A percentile compares a stretch with the other conserved stretches of the same genome.
These are phyloP conservation scores for Aspergillus amoenus DNA, from an alignment of 2,329 filamentous ascomycete genomes.

Conservation along the genomic window DNA sequence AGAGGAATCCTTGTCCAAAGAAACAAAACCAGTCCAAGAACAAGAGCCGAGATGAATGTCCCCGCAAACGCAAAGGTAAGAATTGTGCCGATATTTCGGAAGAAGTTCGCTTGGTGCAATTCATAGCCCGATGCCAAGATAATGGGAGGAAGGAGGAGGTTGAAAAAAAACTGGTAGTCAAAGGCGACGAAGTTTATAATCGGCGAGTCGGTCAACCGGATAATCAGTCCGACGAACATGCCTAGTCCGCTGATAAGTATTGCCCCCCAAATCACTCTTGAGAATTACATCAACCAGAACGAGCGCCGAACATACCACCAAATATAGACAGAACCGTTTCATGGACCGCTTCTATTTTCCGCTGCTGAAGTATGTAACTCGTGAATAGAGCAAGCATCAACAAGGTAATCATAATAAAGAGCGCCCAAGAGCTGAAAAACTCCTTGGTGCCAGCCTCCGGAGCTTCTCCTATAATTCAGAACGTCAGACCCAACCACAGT, in stretches of 20 bases:
- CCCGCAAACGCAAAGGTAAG: slow-evolving; percentile 96
- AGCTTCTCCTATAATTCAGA: slow-evolving; percentile 48
- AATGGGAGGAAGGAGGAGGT: slow-evolving; percentile 95
- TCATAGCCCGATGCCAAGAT: slow-evolving; percentile 97
- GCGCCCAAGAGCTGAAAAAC: slow-evolving; percentile 91
- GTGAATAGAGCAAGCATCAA: slow-evolving; percentile 94
- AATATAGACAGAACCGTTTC: slow-evolving; percentile 99
- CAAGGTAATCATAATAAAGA: slow-evolving; percentile 94
- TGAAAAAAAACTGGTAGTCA: slow-evolving; percentile 99
- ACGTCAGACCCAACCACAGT: slow-evolving; percentile 18
- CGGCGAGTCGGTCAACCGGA: slow-evolving; percentile 78
- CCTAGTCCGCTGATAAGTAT: slow-evolving; percentile 52
- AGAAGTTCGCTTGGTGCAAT: slow-evolving; percentile 97
- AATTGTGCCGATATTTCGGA: slow-evolving; percentile 95
- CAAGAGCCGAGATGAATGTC: slow-evolving; percentile 95
- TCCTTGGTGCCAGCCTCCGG: slow-evolving; percentile 87
- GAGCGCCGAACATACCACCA: slow-evolving; percentile 61
- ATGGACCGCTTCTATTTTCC: slow-evolving; percentile 95
- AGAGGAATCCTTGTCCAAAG: slow-evolving; percentile 85
- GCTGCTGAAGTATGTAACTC: slow-evolving; percentile 94
- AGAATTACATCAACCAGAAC: neutral
- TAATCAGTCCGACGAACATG: slow-evolving; percentile 89
- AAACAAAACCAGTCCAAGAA: slow-evolving; percentile 84
- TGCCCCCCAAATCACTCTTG: neutral
- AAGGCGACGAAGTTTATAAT: slow-evolving; percentile 92